Percentiles rank a stretch among this genome's conserved stretches.
These are phyloP conservation scores for Mrakia gelida DNA, from an alignment of 768 basidiomycete species.

Conservation along the genomic window DNA sequence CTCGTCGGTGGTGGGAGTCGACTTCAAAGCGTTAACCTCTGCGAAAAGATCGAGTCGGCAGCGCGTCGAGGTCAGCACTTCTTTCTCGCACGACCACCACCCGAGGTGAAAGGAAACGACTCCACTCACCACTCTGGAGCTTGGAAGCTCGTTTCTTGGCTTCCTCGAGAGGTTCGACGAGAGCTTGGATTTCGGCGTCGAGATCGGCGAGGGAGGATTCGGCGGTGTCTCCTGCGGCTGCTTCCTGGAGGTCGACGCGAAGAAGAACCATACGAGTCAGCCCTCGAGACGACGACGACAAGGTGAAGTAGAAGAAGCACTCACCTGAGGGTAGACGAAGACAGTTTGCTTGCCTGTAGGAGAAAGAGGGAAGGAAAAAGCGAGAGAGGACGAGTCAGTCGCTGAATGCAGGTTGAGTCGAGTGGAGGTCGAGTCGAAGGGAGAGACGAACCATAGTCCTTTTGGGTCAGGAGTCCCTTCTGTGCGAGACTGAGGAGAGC, in stretches of 20 bases:
- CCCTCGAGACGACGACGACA: neutral
- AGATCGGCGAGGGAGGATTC: slow-evolving; percentile 7
- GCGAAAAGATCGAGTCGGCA: neutral
- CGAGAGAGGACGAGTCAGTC: neutral
- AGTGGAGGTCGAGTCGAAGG: too few relatives aligned
- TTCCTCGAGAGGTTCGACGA: slow-evolving; percentile 2
- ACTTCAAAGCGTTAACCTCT: slow-evolving; percentile 11
- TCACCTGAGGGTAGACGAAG: slow-evolving; percentile 30
- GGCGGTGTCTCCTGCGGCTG: neutral
- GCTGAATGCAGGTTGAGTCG: too few relatives aligned
- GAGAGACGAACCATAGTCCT: slow-evolving; percentile 25
- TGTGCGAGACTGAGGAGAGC: slow-evolving; percentile 21
- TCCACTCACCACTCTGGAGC: slow-evolving; percentile 7
- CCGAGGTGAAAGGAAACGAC: neutral
- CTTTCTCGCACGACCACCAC: neutral
- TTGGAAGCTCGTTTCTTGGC: neutral
- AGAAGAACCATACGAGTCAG: neutral
- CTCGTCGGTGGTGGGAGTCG: neutral
- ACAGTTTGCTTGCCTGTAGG: slow-evolving; percentile 29
- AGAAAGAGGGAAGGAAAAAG: neutral
- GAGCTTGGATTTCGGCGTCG: neutral
- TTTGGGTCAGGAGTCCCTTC: slow-evolving; percentile 18
- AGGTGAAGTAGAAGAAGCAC: too few relatives aligned
- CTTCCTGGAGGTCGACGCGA: neutral
- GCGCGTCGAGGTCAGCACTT: neutral